These are phyloP conservation scores for Paraurostyla sp. DNA, from an alignment of 73 alveolate genomes.

Conservation along the genomic window DNA sequence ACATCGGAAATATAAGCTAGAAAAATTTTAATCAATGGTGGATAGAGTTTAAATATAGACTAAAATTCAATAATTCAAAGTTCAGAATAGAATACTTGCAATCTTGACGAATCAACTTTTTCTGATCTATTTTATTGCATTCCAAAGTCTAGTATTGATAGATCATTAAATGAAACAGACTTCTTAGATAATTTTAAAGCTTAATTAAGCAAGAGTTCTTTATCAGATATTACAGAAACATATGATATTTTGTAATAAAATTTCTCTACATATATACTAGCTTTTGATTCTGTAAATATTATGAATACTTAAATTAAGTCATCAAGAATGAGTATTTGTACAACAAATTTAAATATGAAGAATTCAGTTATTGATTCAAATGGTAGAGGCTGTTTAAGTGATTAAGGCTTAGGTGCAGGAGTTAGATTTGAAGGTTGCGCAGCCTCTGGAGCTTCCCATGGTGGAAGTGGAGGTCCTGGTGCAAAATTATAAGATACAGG, in stretches of 20 bases:
- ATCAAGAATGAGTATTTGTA: constrained; percentile 49
- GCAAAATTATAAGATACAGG: not conserved
- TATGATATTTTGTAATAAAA: not conserved
- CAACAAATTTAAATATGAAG: not conserved
- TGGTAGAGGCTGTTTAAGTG: constrained; percentile 50
- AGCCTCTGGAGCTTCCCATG: constrained; percentile 61
- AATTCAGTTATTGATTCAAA: not conserved
- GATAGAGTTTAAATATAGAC: not conserved
- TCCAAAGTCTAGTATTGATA: not conserved
- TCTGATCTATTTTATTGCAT: constrained; percentile 19
- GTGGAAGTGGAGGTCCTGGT: constrained; percentile 61
- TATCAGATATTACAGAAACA: not conserved
- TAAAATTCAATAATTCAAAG: not conserved
- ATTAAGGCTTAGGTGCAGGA: constrained; percentile 51
- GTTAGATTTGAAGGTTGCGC: constrained; percentile 43
- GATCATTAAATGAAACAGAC: not conserved
- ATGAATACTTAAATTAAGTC: not conserved
- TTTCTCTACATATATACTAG: constrained; percentile 11
- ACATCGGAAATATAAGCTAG: not conserved
- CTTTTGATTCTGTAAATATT: not conserved
- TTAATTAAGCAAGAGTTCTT: not conserved
- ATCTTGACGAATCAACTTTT: not conserved
- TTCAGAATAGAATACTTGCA: constrained; percentile 25
- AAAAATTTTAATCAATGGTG: not conserved
- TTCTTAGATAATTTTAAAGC: not conserved